Base-by-base conservation (phyloP, 805 yeast species). In the Saturnispora saitoi region DNA sequence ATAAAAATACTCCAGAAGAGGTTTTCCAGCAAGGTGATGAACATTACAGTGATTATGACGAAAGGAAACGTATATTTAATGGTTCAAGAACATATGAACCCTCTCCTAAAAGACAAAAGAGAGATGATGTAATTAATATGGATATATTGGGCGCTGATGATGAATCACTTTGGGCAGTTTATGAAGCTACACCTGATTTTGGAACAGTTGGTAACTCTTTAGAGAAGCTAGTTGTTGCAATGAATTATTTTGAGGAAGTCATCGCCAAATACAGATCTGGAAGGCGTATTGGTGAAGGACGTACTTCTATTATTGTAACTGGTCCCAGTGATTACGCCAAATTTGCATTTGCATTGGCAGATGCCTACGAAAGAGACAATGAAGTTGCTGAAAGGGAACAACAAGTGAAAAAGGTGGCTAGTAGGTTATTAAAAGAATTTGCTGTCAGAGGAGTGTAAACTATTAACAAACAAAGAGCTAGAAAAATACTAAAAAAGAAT, bases 1-100 rank as follows among this genome's bases (percentile, higher is more conserved):
- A 93, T 60, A 10, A 11, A 11, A 39, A 40, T 26, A 20, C 29
- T 4, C 41, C 41, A 3, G 29, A 22, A n/a, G 41, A 37, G n/a
- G 41, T 19, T 1, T 34, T 34, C 5, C 38, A 28, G 7, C 41
- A 28, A 6, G 20, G 22, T 17, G 46, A 30, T 3, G 50, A 36
- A 19, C 24, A 22, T 15, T 44, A 34, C 8, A 46, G 29, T 17
- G 38, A 34, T 34, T 34, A 17, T 34, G 38, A 34, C 11, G 38
- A 34, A 19, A 34, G 38, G 11, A 34, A 34, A 17, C 38, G 38
- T 34, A 22, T 34, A 3, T 34, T 24, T 29, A 17, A 37, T 17
- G 32, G 36, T 11, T 30, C 26, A 26, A 36, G 29, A 15, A 9
- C 22, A 30, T 29, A 30, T 9, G 48, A 19, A 36, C 19, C 41